Evolutionary conservation across 805 yeast species (phyloP).

Genomic region (Saturnispora galanensis): DNA sequence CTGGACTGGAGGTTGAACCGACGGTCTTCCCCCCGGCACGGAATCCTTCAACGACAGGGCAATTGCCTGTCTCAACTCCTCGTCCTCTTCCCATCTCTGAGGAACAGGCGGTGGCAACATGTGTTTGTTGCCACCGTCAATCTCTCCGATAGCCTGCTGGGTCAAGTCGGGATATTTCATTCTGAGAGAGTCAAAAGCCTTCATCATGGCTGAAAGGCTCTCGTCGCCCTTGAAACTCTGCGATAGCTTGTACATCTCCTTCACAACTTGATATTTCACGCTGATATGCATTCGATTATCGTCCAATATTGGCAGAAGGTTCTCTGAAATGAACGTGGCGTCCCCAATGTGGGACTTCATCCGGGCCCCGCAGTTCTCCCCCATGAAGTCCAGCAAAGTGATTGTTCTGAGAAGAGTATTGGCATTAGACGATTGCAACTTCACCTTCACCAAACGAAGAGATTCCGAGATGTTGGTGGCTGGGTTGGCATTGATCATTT

Average conservation of each 20-base stretch:
- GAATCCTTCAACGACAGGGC: slow-evolving; percentile 63
- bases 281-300: slow-evolving; percentile 52
- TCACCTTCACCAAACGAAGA: slow-evolving; percentile 35
- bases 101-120: background rate
- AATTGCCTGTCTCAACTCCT: slow-evolving; percentile 67
- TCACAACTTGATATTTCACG: slow-evolving; percentile 57
- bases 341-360: slow-evolving; percentile 56
- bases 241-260: slow-evolving; percentile 58
- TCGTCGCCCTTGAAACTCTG: slow-evolving; percentile 64
- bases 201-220: slow-evolving; percentile 59
- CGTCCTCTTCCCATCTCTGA: slow-evolving; percentile 45
- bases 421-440: slow-evolving; percentile 47
- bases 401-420: slow-evolving; percentile 55
- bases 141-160: slow-evolving; percentile 22
- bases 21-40: slow-evolving; percentile 14
- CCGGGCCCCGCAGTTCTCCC: slow-evolving; percentile 70
- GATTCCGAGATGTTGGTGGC: slow-evolving; percentile 43
- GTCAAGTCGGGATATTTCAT: slow-evolving; percentile 28
- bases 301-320: slow-evolving; percentile 38
- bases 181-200: slow-evolving; percentile 44
- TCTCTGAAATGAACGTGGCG: slow-evolving; percentile 37
- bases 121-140: slow-evolving; percentile 16
- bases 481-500: slow-evolving; percentile 51
- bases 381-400: slow-evolving; percentile 46
- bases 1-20: slow-evolving; percentile 2